These are phyloP conservation scores for Letharia lupina DNA, from an alignment of 495 filamentous ascomycete genomes.

Conservation along the genomic window DNA sequence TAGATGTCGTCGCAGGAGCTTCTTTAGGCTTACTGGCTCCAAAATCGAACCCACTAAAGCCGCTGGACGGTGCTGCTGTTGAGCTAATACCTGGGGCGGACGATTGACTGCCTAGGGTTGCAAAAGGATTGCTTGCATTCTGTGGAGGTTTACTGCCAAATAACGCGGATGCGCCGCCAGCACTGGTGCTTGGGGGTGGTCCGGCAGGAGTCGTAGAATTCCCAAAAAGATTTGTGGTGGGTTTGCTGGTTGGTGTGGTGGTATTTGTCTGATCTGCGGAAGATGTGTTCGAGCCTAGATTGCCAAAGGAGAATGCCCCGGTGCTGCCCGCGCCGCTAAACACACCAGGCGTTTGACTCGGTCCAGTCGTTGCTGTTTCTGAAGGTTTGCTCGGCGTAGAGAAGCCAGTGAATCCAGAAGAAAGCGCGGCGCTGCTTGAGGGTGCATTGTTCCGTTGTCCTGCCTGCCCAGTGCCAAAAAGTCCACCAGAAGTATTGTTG, in stretches of 20 bases:
- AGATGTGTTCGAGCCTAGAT: conserved; percentile 17
- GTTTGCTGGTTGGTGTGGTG: conserved; percentile 27
- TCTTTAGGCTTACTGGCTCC: conserved; percentile 5
- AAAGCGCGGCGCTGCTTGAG: conserved; percentile 26
- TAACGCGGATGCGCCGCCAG: conserved; percentile 11
- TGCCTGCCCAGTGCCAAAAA: conserved; percentile 38
- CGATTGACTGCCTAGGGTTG: not conserved
- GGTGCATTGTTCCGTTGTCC: conserved; percentile 24
- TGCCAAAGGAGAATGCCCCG: conserved; percentile 16
- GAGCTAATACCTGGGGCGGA: not conserved
- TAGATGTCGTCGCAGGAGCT: conserved; percentile 5
- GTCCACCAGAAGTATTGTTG: conserved; percentile 23
- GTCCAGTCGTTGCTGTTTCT: conserved; percentile 32
- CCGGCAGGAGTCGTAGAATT: conserved; percentile 36
- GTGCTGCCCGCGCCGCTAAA: conserved; percentile 39
- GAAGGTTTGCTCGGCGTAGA: conserved; percentile 36
- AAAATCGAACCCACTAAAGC: conserved; percentile 15
- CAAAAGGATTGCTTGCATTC: conserved; percentile 12
- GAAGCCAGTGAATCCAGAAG: conserved; percentile 28
- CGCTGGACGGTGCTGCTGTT: conserved; percentile 18
- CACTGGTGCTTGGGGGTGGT: conserved; percentile 27
- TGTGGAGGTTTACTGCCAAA: conserved; percentile 16
- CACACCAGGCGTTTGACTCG: conserved; percentile 35
- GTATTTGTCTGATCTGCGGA: conserved; percentile 14
- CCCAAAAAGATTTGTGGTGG: conserved; percentile 15